phyloP scores from a whole-genome alignment of 139 green algal species.

The Nannochloris sp. region DNA sequence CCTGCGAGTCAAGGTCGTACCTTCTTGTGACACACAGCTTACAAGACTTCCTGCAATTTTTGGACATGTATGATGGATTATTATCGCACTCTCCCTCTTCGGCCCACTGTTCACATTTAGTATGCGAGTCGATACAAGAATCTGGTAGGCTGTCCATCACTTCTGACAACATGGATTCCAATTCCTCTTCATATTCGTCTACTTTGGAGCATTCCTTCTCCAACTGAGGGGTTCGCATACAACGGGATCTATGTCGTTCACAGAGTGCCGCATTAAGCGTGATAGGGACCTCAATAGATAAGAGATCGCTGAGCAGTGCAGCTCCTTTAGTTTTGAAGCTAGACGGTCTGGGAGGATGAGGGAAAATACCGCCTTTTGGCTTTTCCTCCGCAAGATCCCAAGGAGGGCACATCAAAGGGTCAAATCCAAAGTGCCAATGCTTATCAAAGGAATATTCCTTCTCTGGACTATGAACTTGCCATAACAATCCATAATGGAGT shows the following conservation, averaged over 20 bases:
- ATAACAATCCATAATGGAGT: constrained; percentile 82
- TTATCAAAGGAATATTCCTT: constrained; percentile 65
- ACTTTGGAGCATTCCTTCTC: constrained; percentile 46
- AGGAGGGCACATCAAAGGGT: constrained; percentile 53
- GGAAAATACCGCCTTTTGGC: constrained; percentile 42
- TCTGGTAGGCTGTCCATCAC: constrained; percentile 12
- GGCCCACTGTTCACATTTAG: constrained; percentile 10
- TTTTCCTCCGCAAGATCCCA: constrained; percentile 37
- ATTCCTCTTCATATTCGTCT: constrained; percentile 2
- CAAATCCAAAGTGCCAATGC: constrained; percentile 65
- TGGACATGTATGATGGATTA: constrained; percentile 18
- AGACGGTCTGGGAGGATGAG: constrained; percentile 33
- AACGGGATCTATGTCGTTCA: constrained; percentile 55
- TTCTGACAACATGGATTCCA: constrained; percentile 7
- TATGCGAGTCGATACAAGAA: constrained; percentile 15
- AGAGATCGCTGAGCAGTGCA: constrained; percentile 51
- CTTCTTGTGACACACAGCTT: constrained; percentile 6
- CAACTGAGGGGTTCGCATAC: constrained; percentile 52
- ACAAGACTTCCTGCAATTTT: constrained; percentile 21
- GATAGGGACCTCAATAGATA: constrained; percentile 53
- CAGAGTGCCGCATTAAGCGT: constrained; percentile 76
- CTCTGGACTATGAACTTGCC: constrained; percentile 9
- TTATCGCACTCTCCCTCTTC: constrained; percentile 7
- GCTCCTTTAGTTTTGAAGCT: constrained; percentile 18
- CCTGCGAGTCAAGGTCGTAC: neutral